Conservation (phyloP, 306 rosid species). For the Rosa persica region DNA sequence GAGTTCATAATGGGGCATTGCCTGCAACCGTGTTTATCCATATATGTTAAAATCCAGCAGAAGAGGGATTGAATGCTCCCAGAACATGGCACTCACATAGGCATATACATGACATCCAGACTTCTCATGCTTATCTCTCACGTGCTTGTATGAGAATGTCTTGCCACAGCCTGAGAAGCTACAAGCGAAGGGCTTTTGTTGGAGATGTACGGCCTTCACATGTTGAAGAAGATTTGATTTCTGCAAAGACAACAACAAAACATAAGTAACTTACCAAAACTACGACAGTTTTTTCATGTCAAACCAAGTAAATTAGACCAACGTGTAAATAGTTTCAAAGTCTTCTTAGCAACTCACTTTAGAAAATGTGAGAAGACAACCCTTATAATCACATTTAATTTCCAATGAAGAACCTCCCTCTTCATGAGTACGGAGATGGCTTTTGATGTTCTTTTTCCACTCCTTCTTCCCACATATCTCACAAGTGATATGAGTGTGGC, state of each 20-base stretch:
- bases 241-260: constrained; percentile 35
- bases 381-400: constrained; percentile 52
- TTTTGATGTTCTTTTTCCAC: constrained; percentile 71
- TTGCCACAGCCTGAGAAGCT: constrained; percentile 72
- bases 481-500: constrained; percentile 60
- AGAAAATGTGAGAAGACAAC: constrained; percentile 57
- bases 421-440: constrained; percentile 65
- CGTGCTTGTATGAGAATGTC: constrained; percentile 91
- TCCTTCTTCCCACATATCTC: constrained; percentile 62
- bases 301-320: background rate
- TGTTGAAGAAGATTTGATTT: constrained; percentile 73
- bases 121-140: constrained; percentile 80
- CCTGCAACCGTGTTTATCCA: background rate
- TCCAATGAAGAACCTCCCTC: constrained; percentile 26
- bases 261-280: background rate
- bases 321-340: background rate
- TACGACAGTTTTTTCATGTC: background rate
- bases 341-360: constrained; percentile 44
- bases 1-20: background rate
- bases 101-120: constrained; percentile 53
- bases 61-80: background rate
- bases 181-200: constrained; percentile 59
- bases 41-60: background rate
- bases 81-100: constrained; percentile 50
- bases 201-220: constrained; percentile 66